Evolutionary conservation across 345 rosid species (phyloP).

Genomic region (Camelina neglecta): DNA sequence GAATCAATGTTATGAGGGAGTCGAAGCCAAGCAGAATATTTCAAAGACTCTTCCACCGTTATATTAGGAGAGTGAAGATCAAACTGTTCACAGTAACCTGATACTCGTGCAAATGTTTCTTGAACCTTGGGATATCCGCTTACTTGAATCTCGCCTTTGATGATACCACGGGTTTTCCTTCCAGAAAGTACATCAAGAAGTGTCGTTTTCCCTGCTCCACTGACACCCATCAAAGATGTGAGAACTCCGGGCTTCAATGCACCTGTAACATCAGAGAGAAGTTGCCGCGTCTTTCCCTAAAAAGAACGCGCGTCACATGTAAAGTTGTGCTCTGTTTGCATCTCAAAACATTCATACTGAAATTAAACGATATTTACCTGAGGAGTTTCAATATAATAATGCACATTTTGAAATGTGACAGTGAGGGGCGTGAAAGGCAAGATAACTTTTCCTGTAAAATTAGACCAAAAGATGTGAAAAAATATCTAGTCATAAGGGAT

Average conservation of each 20-base stretch:
- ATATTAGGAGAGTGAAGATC: slow-evolving; percentile 69
- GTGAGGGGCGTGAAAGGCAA: slow-evolving; percentile 73
- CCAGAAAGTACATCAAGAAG: slow-evolving; percentile 74
- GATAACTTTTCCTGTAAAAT: slow-evolving; percentile 59
- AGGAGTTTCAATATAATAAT: slow-evolving; percentile 73
- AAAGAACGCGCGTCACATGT: slow-evolving; percentile 20
- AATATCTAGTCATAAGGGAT: background rate
- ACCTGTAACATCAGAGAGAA: slow-evolving; percentile 57
- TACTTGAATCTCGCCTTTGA: slow-evolving; percentile 61
- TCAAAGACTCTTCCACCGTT: slow-evolving; percentile 64
- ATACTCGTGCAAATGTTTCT: slow-evolving; percentile 65
- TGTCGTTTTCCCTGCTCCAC: slow-evolving; percentile 79
- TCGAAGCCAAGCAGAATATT: slow-evolving; percentile 64
- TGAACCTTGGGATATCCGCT: slow-evolving; percentile 66
- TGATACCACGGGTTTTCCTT: slow-evolving; percentile 58
- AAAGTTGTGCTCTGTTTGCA: background rate
- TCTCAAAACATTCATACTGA: slow-evolving; percentile 1
- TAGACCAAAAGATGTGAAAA: background rate
- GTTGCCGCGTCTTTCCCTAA: slow-evolving; percentile 62
- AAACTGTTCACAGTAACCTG: slow-evolving; percentile 72
- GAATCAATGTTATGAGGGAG: slow-evolving; percentile 48
- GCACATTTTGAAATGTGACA: slow-evolving; percentile 64
- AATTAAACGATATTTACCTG: slow-evolving; percentile 42
- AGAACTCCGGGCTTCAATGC: slow-evolving; percentile 70
- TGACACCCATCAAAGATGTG: slow-evolving; percentile 71